These are phyloP conservation scores for Citrullus amarus DNA, from an alignment of 306 rosid species.

Conservation along the genomic window DNA sequence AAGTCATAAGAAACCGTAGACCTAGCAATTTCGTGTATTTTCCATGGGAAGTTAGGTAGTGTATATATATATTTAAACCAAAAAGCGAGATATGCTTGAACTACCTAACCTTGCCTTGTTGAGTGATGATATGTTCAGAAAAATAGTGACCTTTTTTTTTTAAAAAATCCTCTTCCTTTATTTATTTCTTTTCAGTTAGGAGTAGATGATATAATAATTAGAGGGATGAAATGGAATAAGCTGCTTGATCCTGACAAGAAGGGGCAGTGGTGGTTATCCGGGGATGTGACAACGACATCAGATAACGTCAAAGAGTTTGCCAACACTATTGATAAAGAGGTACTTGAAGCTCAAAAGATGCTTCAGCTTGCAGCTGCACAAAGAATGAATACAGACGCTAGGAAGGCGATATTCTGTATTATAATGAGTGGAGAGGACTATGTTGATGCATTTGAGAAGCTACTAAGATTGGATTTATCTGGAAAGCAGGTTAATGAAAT, in stretches of 20 bases:
- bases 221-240: slow-evolving; percentile 83
- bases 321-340: slow-evolving; percentile 65
- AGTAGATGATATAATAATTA: slow-evolving; percentile 45
- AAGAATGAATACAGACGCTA: slow-evolving; percentile 86
- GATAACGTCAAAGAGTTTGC: slow-evolving; percentile 59
- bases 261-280: slow-evolving; percentile 91
- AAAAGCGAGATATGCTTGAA: neutral
- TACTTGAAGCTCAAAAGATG: slow-evolving; percentile 69
- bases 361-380: slow-evolving; percentile 82
- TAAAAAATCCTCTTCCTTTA: neutral
- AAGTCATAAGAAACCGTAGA: neutral
- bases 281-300: slow-evolving; percentile 33
- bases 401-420: slow-evolving; percentile 87
- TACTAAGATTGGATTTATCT: slow-evolving; percentile 65
- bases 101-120: neutral
- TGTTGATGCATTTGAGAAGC: slow-evolving; percentile 89
- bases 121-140: too few species aligned
- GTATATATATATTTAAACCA: neutral
- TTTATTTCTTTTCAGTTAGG: slow-evolving; percentile 40
- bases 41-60: neutral
- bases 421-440: slow-evolving; percentile 92
- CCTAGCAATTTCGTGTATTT: neutral
- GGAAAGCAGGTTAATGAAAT: slow-evolving; percentile 68
- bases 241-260: slow-evolving; percentile 74
- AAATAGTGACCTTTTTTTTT: neutral